Evolutionary conservation across 129 eudicot genomes (phyloP).

Genomic region (Tagetes patula): DNA sequence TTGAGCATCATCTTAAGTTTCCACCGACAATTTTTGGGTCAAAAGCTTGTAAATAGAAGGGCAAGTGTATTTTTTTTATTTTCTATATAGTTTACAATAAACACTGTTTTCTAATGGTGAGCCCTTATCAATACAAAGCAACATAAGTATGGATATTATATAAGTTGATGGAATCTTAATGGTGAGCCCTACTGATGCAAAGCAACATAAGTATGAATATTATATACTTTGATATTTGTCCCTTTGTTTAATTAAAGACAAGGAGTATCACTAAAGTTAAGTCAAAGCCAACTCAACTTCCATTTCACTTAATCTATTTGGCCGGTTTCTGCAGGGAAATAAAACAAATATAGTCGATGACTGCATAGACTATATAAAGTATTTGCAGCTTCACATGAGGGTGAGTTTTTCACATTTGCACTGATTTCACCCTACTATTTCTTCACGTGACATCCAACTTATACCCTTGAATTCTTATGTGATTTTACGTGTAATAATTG

Average conservation of each 20-base stretch:
- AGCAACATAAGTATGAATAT: no score
- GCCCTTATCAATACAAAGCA: background rate
- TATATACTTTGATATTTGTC: background rate
- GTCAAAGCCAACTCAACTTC: constrained; percentile 7
- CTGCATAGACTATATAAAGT: constrained; percentile 50
- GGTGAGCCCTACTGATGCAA: no score
- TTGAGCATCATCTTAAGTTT: background rate
- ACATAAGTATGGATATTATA: background rate
- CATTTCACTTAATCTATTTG: background rate
- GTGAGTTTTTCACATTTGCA: constrained; percentile 25
- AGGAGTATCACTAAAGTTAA: constrained; percentile 11
- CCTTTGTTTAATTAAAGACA: constrained; percentile 3
- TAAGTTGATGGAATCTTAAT: background rate
- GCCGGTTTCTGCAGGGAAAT: constrained; percentile 38
- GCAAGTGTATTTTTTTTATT: background rate
- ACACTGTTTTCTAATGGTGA: background rate
- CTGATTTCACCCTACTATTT: background rate
- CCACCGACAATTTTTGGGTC: background rate
- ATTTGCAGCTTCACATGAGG: constrained; percentile 56
- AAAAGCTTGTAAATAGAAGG: constrained; percentile 2
- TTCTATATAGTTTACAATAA: background rate
- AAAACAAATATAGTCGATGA: constrained; percentile 45
- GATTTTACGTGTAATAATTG: background rate
- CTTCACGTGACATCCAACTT: constrained; percentile 5
- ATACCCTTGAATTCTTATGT: background rate